Evolutionary conservation across 179 eudicot genomes (phyloP).

Genomic region (Pouteria campechiana): DNA sequence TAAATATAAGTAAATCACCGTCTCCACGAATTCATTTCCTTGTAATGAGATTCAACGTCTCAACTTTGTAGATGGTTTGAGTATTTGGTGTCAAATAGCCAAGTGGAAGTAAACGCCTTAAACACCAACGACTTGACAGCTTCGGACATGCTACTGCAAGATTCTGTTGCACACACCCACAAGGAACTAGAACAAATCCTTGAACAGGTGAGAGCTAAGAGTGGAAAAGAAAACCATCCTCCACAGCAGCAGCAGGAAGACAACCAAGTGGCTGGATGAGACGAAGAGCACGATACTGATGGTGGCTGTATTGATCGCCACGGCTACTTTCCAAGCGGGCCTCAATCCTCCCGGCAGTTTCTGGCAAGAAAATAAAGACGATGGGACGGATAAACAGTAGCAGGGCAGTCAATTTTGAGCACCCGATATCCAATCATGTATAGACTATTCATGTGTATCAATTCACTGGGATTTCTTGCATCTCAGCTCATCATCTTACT

Average conservation of each 20-base stretch:
- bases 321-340: not conserved
- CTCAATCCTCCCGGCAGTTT: not conserved
- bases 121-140: constrained; percentile 2
- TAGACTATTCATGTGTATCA: not conserved
- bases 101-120: constrained; percentile 4
- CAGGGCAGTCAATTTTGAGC: not conserved
- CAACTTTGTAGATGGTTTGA: constrained; percentile 6
- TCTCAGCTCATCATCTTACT: not conserved
- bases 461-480: not conserved
- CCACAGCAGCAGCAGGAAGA: not conserved
- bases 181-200: not conserved
- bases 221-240: not conserved
- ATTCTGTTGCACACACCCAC: not conserved
- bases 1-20: too few relatives aligned
- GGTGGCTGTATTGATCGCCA: not conserved
- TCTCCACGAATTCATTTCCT: not conserved
- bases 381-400: not conserved
- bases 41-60: not conserved
- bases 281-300: not conserved
- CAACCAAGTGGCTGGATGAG: not conserved
- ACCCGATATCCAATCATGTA: not conserved
- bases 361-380: not conserved
- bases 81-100: not conserved
- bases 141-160: not conserved
- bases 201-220: not conserved